Conservation (phyloP, 179 eudicot genomes). For the Gypsophila paniculata region DNA sequence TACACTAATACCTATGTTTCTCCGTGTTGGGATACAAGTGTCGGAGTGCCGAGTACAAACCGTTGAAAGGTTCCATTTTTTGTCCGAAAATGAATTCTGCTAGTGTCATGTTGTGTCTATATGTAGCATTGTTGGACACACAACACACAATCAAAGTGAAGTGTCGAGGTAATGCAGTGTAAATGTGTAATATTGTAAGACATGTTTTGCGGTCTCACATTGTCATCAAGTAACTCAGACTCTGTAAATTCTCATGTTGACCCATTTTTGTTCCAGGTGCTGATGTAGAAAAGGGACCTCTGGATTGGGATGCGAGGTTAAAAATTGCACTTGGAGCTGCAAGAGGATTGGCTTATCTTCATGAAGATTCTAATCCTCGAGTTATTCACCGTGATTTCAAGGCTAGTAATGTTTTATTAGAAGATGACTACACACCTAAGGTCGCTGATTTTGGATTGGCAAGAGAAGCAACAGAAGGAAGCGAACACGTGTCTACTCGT, state of each 20-base stretch:
- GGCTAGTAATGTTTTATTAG: conserved; percentile 79
- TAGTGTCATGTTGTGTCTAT: too few species aligned
- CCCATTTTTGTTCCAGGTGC: conserved; percentile 43
- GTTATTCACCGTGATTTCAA: conserved; percentile 94
- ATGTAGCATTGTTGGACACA: too few species aligned
- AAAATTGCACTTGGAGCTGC: conserved; percentile 98
- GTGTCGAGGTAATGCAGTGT: too few species aligned
- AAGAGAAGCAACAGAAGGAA: conserved; percentile 93
- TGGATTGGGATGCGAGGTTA: conserved; percentile 91
- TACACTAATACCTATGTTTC: too few species aligned
- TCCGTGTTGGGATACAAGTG: too few species aligned
- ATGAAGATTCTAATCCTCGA: conserved; percentile 95
- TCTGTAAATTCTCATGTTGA: background rate
- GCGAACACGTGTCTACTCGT: conserved; percentile 79
- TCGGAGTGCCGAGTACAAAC: too few species aligned
- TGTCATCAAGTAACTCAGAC: background rate
- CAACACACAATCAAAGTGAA: too few species aligned
- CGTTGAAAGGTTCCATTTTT: too few species aligned
- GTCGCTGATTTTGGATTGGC: conserved; percentile 98
- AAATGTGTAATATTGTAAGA: background rate
- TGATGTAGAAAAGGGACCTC: conserved; percentile 56
- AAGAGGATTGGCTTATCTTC: conserved; percentile 93
- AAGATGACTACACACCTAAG: conserved; percentile 88
- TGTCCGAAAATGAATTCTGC: too few species aligned
- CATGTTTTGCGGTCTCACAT: background rate